A percentile compares a stretch with the other conserved stretches of the same genome.
phyloP scores from a whole-genome alignment of 306 rosid species.

The Vigna radiata region DNA sequence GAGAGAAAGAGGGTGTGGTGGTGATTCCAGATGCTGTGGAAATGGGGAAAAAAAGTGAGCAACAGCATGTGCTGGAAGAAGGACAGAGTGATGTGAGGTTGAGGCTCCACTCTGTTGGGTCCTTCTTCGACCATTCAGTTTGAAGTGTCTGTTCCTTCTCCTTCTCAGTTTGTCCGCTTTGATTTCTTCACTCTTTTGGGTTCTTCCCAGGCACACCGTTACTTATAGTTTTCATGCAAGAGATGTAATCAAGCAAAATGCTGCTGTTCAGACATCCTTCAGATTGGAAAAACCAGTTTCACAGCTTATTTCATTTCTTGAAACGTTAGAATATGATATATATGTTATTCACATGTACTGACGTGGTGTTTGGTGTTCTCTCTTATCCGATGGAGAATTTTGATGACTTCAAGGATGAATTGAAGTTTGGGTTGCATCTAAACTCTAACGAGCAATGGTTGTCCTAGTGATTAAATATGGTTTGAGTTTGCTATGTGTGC shows the following conservation, averaged over 20 bases:
- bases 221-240: slow-evolving; percentile 64
- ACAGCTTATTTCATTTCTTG: slow-evolving; percentile 73
- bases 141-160: slow-evolving; percentile 76
- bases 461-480: no score
- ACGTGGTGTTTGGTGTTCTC: slow-evolving; percentile 81
- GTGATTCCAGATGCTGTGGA: slow-evolving; percentile 56
- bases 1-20: slow-evolving; percentile 33
- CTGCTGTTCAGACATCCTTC: slow-evolving; percentile 80
- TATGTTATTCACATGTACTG: slow-evolving; percentile 50
- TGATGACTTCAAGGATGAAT: slow-evolving; percentile 65
- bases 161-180: slow-evolving; percentile 64
- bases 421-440: slow-evolving; percentile 72
- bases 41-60: slow-evolving; percentile 58
- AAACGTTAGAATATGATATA: slow-evolving; percentile 79
- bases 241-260: slow-evolving; percentile 65
- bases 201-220: slow-evolving; percentile 60
- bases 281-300: slow-evolving; percentile 77
- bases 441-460: slow-evolving; percentile 57
- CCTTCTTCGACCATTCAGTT: slow-evolving; percentile 55
- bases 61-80: slow-evolving; percentile 37
- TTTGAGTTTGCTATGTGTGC: no score
- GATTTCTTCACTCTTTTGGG: slow-evolving; percentile 79
- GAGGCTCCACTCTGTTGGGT: slow-evolving; percentile 44
- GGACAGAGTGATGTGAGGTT: slow-evolving; percentile 17
- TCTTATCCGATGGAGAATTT: slow-evolving; percentile 70